These are phyloP conservation scores for Globisporangium yorkense DNA, from an alignment of 352 stramenopile genomes.

Conservation along the genomic window DNA sequence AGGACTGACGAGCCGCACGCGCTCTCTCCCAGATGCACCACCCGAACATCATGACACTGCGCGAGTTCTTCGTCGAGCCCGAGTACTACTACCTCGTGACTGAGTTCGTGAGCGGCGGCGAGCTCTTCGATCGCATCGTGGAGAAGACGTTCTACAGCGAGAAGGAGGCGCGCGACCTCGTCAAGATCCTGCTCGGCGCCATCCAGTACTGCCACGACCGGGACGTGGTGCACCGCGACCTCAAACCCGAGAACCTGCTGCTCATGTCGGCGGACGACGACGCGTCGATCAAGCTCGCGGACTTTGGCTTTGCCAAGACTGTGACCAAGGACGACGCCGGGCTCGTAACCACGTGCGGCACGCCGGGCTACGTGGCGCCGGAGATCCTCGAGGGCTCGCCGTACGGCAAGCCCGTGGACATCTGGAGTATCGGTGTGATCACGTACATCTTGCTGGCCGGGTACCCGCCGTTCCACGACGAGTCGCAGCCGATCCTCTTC, in stretches of 20 bases:
- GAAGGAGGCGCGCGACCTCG: slow-evolving; percentile 76
- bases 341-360: slow-evolving; percentile 73
- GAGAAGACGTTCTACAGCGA: slow-evolving; percentile 86
- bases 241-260: slow-evolving; percentile 78
- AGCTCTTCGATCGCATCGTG: slow-evolving; percentile 90
- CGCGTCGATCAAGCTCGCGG: slow-evolving; percentile 79
- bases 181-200: slow-evolving; percentile 71
- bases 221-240: slow-evolving; percentile 70
- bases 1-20: background rate
- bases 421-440: slow-evolving; percentile 89
- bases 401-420: slow-evolving; percentile 79
- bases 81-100: slow-evolving; percentile 89
- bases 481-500: slow-evolving; percentile 92
- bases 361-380: slow-evolving; percentile 67
- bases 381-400: slow-evolving; percentile 71
- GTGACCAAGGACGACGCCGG: slow-evolving; percentile 52
- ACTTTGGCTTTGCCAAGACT: slow-evolving; percentile 86
- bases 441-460: slow-evolving; percentile 84
- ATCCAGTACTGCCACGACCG: slow-evolving; percentile 88
- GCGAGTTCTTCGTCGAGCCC: slow-evolving; percentile 88
- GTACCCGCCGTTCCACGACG: slow-evolving; percentile 89
- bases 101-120: slow-evolving; percentile 80
- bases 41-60: slow-evolving; percentile 86
- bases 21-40: slow-evolving; percentile 56
- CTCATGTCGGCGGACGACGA: slow-evolving; percentile 83